Base-by-base conservation (phyloP, 768 basidiomycete species). In the Boletus insuetus region DNA sequence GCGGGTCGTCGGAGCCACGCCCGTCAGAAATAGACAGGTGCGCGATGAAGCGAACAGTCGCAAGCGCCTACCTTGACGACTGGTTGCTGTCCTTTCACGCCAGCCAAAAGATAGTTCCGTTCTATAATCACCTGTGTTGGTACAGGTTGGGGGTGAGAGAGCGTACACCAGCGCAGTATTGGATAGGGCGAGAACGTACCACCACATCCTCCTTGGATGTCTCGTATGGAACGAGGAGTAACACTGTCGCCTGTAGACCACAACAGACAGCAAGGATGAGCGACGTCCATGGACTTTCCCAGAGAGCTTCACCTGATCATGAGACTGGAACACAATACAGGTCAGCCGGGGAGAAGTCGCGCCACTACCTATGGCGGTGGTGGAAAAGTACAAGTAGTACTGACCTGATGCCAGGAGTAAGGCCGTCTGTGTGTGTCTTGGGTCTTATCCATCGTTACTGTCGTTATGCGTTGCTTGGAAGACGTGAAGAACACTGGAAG, bases 351-450 rank as follows among this genome's bases (percentile, higher is more conserved):
- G 22, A 54, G 55, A 31, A 38, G 40, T 46, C 53, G 44, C 56
- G 64, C 65, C 61, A 56, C 57, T 66, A 46, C 39, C 47, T 16
- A 9, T 35, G 57, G 60, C 1, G 42, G 43, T 44, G 29, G 38
- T n/a, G n/a, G 26, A 17, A 19, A 24, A n/a, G n/a, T 50, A 24
- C 34, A 26, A 6, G 44, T 22, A 6, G 55, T 48, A 69, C 80
- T 58, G 64, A 90, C 90, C 82, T 92, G 90, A 71, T 92, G 91
- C 90, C 90, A 92, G 59, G 90, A 89, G 64, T 92, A 92, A 19
- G 79, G 73, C 46, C 73, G 75, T 60, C 69, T 71, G 39, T 66
- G 70, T 48, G 56, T 59, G 12, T 69, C 65, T 55, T 63, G 60
- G 9, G 52, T 58, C 50, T 70, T 70, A 43, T 72, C 62, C 59